These are phyloP conservation scores for Fusarium praegraminearum DNA, from an alignment of 2,329 filamentous ascomycete genomes.

Conservation along the genomic window DNA sequence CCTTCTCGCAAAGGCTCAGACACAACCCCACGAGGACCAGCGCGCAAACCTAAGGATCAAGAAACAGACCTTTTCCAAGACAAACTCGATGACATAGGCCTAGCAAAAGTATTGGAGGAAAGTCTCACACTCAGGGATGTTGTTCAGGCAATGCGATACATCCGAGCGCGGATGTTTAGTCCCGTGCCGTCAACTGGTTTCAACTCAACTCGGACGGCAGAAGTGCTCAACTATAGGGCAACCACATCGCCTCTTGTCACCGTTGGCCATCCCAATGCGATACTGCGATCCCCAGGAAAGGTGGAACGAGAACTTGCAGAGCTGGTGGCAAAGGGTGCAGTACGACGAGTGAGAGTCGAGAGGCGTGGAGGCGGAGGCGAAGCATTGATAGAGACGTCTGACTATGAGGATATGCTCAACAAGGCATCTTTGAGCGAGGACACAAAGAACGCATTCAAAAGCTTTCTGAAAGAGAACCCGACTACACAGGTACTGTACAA, in stretches of 20 bases:
- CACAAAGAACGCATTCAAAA: constrained; percentile 64
- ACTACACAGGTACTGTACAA: constrained; percentile 52
- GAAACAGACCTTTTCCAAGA: constrained; percentile 53
- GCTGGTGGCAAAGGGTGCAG: constrained; percentile 65
- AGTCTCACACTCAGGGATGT: constrained; percentile 71
- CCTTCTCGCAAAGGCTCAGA: constrained; percentile 33
- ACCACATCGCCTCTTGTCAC: constrained; percentile 73
- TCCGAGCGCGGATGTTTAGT: constrained; percentile 72
- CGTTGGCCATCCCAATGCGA: constrained; percentile 72
- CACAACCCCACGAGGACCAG: constrained; percentile 46
- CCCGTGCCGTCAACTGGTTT: constrained; percentile 73
- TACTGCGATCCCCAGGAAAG: constrained; percentile 71
- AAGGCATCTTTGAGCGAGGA: constrained; percentile 54
- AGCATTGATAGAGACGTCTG: constrained; percentile 68
- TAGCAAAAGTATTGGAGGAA: constrained; percentile 65
- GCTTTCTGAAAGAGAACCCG: constrained; percentile 64
- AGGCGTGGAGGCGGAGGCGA: constrained; percentile 72
- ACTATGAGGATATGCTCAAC: constrained; percentile 65
- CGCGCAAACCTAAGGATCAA: constrained; percentile 40
- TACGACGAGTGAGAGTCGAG: constrained; percentile 74
- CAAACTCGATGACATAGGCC: constrained; percentile 70
- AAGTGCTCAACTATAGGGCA: constrained; percentile 71
- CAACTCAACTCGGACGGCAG: constrained; percentile 71
- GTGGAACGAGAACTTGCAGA: constrained; percentile 76
- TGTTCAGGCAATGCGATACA: constrained; percentile 73